Evolutionary conservation across 148 eudicot species (phyloP).

Genomic region (Pharnaceum exiguum): DNA sequence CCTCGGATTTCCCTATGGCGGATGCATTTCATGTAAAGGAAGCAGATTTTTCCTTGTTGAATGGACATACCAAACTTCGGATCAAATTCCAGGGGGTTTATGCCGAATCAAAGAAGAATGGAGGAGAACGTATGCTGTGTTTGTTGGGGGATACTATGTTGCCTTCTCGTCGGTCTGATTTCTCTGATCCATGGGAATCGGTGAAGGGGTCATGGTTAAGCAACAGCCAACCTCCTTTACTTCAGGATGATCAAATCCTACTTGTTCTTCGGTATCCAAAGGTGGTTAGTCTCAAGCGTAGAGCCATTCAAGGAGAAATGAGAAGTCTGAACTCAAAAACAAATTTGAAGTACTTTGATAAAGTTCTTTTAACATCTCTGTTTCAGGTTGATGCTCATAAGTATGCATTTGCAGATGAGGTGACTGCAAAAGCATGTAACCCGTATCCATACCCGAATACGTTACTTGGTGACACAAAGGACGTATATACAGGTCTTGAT

Average conservation of each 20-base stretch:
- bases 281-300: conserved; percentile 36
- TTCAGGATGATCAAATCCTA: conserved; percentile 72
- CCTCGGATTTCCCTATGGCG: conserved; percentile 35
- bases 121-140: conserved; percentile 74
- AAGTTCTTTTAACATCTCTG: conserved; percentile 54
- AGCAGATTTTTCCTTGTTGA: conserved; percentile 51
- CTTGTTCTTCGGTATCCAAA: conserved; percentile 62
- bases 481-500: conserved; percentile 60
- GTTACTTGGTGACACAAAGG: conserved; percentile 25
- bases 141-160: conserved; percentile 72
- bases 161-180: conserved; percentile 58
- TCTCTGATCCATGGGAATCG: conserved; percentile 64
- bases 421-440: conserved; percentile 55
- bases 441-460: conserved; percentile 57
- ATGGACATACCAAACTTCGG: conserved; percentile 47
- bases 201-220: conserved; percentile 38
- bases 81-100: conserved; percentile 71
- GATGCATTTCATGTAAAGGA: conserved; percentile 18
- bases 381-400: conserved; percentile 25
- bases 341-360: conserved; percentile 64
- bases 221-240: conserved; percentile 40
- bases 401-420: conserved; percentile 52
- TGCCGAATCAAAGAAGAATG: conserved; percentile 42
- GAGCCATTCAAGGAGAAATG: conserved; percentile 65
- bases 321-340: conserved; percentile 56